Evolutionary conservation across 306 rosid species (phyloP), one percentile per base, ranked within the genome.

Genomic region (Pyrus betulifolia): DNA sequence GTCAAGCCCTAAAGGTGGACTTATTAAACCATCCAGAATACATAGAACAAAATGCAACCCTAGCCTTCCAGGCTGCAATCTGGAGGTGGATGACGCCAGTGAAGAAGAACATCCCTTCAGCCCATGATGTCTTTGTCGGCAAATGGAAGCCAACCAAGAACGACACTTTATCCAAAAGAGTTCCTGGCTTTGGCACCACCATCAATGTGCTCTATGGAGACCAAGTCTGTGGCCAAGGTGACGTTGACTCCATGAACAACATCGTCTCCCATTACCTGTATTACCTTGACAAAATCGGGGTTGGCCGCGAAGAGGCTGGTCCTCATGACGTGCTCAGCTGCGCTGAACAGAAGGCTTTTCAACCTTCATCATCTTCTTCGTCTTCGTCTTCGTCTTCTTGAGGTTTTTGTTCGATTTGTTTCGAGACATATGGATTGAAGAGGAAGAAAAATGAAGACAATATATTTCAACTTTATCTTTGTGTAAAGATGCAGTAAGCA

Each of bases 61-160:
- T 94, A 6, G 98, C 98, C 31, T 94, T 91, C 91, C 97, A 91
- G 84, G 93, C 98, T 66, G 97, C 98, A 35, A 88, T 94, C 6
- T 90, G 93, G 91, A 91, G 84, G 85, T 94, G 98, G 98, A 91
- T 94, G 96, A 90, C 89, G 4, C 96, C 98, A 23, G 44, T 69
- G 21, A 91, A 85, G 85, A 91, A 90, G 90, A 54, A 75, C 25
- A 89, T 86, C 78, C 98, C 98, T 68, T 91, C 98, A 10, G 90
- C 96, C 25, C 98, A 94, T 14, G 98, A 94, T 9, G 90, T n/a
- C 68, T 91, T 94, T 1, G 93, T 94, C 27, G 98, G 97, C 28
- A 87, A 86, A 72, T 94, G 98, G 98, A 94, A 94, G 83, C 98
- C 98, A 0, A 86, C 88, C 74, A 94, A 87, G 93, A 94, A 94